Base-by-base conservation (phyloP, 768 basidiomycete species). In the Suillus clintonianus region DNA sequence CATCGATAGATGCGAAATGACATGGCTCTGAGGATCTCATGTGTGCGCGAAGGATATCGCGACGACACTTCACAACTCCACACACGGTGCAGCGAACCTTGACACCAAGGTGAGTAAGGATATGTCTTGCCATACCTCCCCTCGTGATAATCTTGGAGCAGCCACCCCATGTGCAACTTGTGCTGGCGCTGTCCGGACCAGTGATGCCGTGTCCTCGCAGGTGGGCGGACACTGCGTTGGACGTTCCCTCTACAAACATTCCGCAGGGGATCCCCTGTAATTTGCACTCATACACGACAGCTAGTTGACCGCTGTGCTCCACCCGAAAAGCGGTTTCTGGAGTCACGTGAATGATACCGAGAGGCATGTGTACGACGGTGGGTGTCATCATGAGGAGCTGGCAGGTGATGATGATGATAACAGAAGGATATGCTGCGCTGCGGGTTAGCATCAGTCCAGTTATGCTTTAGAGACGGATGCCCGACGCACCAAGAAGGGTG, bases 61-160 rank as follows among this genome's bases (percentile, higher is more conserved):
- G 8, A 24, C 54, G 22, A 4, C 36, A 37, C n/a, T 24, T 55
- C 4, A 55, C 34, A 7, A 55, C n/a, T 37, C 54, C 14, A 34
- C 54, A 55, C 8, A 22, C 13, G 1, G 64, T 59, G 47, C 64
- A 62, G 10, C 22, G 27, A 8, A 42, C 48, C 15, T 34, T 58
- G 9, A 58, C 55, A n/a, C 37, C 17, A 4, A 65, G 37, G 32
- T 65, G 64, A 32, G 64, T 45, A 39, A 62, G 56, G 6, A 65
- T 24, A 15, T 65, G 64, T 13, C 61, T 54, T 19, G 61, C 9
- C 27, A 65, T 58, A 39, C 61, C 58, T 17, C 37, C 55, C 1
- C 7, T 34, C n/a, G 45, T 62, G 27, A 54, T 22, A 2, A 24
- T 56, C 14, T 62, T 43, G 10, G 6, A 7, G 45, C 64, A 62